phyloP scores from a whole-genome alignment of 768 basidiomycete genomes.

The Rhodotorula taiwanensis region DNA sequence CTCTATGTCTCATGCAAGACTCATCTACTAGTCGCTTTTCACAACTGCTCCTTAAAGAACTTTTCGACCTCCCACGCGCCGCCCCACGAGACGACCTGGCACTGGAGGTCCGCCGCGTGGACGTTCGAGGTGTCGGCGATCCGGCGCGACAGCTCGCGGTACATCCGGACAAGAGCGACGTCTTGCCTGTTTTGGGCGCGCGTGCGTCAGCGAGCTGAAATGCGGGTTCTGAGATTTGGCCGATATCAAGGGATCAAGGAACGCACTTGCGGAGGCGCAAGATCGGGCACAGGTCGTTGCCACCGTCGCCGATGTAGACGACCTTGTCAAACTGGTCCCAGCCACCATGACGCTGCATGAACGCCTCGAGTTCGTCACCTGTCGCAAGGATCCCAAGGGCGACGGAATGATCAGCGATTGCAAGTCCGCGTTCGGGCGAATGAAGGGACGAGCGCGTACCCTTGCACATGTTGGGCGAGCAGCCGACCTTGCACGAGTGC shows the following conservation, averaged over 20 bases:
- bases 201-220: background rate
- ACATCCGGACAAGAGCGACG: constrained; percentile 67
- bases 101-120: constrained; percentile 56
- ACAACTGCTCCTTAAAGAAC: constrained; percentile 49
- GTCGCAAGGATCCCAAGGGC: too few species aligned
- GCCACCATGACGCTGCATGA: constrained; percentile 57
- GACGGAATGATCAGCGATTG: too few species aligned
- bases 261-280: constrained; percentile 56
- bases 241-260: background rate
- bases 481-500: constrained; percentile 78
- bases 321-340: constrained; percentile 61
- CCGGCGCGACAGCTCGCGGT: constrained; percentile 69
- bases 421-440: too few species aligned
- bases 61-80: constrained; percentile 98
- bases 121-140: constrained; percentile 64
- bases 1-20: too few species aligned
- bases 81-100: constrained; percentile 73
- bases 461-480: constrained; percentile 97
- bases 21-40: too few species aligned
- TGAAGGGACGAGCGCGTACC: constrained; percentile 48
- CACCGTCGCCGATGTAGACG: constrained; percentile 87
- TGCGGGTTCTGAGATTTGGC: background rate
- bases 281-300: constrained; percentile 91
- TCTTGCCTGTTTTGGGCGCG: constrained; percentile 58
- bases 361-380: constrained; percentile 91